Conservation (phyloP, 1,284 basidiomycete species). For the Cerioporus squamosus region DNA sequence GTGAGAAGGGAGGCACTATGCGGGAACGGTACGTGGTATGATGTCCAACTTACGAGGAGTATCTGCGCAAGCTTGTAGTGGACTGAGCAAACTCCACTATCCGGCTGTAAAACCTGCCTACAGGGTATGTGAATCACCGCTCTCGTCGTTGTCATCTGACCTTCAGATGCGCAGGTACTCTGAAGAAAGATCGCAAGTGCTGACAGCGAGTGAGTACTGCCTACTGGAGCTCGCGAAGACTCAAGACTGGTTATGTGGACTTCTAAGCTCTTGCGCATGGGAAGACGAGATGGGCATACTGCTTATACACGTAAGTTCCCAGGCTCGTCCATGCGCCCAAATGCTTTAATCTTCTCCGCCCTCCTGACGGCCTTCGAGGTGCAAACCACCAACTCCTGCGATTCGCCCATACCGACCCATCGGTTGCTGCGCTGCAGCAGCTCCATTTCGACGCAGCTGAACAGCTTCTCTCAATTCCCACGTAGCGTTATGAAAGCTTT, state of each 20-base stretch:
- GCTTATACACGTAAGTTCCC: not conserved
- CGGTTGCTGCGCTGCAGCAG: not conserved
- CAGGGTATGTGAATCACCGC: too few species aligned
- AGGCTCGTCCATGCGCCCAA: too few species aligned
- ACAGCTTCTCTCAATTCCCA: constrained; percentile 4
- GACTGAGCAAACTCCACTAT: too few species aligned
- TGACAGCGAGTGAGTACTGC: too few species aligned
- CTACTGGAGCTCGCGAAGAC: not conserved
- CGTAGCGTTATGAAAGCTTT: too few species aligned
- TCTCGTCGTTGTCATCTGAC: too few species aligned
- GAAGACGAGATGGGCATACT: constrained; percentile 2
- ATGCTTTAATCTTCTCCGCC: not conserved
- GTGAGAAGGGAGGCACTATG: not conserved
- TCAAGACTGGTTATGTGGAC: not conserved
- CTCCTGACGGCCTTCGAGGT: constrained; percentile 8
- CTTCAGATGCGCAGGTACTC: too few species aligned
- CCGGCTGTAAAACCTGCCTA: too few species aligned
- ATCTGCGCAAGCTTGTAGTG: too few species aligned
- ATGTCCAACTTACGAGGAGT: too few species aligned
- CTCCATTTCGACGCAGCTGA: constrained; percentile 3
- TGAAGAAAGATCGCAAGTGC: too few species aligned
- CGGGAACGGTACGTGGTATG: not conserved
- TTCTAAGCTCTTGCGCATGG: not conserved
- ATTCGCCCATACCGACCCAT: not conserved
- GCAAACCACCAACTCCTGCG: constrained; percentile 3